Percentiles rank a stretch among this genome's conserved stretches.
These are phyloP conservation scores for Aspergillus sp. DNA, from an alignment of 2,329 filamentous ascomycete genomes.

Conservation along the genomic window DNA sequence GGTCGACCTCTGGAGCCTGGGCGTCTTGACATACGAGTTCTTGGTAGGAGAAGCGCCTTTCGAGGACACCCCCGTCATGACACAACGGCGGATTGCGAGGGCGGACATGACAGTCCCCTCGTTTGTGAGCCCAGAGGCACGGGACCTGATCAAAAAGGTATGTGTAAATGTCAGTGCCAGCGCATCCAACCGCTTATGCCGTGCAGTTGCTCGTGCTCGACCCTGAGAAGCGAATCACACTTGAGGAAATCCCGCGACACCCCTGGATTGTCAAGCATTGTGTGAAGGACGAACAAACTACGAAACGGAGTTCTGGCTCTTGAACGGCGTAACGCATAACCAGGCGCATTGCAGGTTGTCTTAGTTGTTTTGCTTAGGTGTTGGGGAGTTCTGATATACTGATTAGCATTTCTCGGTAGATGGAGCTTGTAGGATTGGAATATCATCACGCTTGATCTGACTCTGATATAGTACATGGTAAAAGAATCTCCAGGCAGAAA, in stretches of 20 bases:
- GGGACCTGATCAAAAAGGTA: slow-evolving; percentile 84
- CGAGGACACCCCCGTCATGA: slow-evolving; percentile 92
- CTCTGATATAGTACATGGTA: neutral
- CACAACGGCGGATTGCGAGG: slow-evolving; percentile 75
- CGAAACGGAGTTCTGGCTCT: slow-evolving; percentile 34
- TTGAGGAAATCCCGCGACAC: slow-evolving; percentile 80
- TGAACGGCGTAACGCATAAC: slow-evolving; percentile 26
- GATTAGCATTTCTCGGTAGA: neutral
- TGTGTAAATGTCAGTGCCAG: slow-evolving; percentile 3
- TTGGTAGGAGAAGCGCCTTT: slow-evolving; percentile 93
- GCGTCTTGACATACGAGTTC: slow-evolving; percentile 93
- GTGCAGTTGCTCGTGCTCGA: slow-evolving; percentile 74
- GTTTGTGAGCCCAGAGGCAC: slow-evolving; percentile 83
- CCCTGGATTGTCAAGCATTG: slow-evolving; percentile 98
- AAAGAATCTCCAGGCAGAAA: neutral
- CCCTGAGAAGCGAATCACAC: slow-evolving; percentile 81
- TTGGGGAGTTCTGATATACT: too few relatives aligned
- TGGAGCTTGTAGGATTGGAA: neutral
- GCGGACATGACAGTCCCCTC: slow-evolving; percentile 88
- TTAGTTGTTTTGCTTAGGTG: too few relatives aligned
- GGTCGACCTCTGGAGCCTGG: slow-evolving; percentile 91
- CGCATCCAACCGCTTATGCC: slow-evolving; percentile 12
- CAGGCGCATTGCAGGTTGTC: slow-evolving; percentile 11
- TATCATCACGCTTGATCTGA: neutral
- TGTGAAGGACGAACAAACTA: slow-evolving; percentile 43